Evolutionary conservation across 2,329 filamentous ascomycete species (phyloP).

Genomic region (Aspergillus flavus): DNA sequence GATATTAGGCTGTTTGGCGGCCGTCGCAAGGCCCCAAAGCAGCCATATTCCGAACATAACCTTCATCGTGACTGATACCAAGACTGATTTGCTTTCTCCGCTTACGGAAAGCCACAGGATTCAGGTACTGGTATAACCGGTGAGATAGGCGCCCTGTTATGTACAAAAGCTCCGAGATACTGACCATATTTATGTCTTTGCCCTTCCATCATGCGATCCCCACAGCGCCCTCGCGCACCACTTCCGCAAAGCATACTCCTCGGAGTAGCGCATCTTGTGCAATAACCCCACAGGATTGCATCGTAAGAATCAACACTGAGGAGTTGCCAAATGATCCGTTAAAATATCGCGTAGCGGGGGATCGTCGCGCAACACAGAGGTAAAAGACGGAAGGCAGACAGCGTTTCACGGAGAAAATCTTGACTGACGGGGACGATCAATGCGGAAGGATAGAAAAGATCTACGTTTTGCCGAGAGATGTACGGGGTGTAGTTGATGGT

Average conservation of each 20-base stretch:
- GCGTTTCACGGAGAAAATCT: neutral
- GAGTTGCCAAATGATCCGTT: neutral
- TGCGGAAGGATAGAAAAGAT: neutral
- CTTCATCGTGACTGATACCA: neutral
- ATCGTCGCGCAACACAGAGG: neutral
- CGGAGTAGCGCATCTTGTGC: conserved; percentile 15
- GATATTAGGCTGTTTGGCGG: conserved; percentile 54
- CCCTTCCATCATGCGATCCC: neutral
- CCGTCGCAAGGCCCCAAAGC: conserved; percentile 16
- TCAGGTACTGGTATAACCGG: neutral
- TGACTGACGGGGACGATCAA: neutral
- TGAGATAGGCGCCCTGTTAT: neutral
- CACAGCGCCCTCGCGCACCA: neutral
- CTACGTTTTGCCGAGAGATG: neutral
- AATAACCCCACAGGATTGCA: conserved; percentile 24
- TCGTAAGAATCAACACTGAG: neutral
- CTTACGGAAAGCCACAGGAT: too few relatives aligned
- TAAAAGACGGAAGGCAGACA: neutral
- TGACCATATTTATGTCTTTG: neutral
- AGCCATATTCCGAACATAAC: neutral
- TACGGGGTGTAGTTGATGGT: neutral
- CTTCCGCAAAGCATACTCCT: neutral
- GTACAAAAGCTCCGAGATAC: neutral
- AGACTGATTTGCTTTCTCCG: neutral
- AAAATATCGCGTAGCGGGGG: neutral